Evolutionary conservation across 2,329 filamentous ascomycete genomes (phyloP).

Genomic region (Fusarium albosuccineum): DNA sequence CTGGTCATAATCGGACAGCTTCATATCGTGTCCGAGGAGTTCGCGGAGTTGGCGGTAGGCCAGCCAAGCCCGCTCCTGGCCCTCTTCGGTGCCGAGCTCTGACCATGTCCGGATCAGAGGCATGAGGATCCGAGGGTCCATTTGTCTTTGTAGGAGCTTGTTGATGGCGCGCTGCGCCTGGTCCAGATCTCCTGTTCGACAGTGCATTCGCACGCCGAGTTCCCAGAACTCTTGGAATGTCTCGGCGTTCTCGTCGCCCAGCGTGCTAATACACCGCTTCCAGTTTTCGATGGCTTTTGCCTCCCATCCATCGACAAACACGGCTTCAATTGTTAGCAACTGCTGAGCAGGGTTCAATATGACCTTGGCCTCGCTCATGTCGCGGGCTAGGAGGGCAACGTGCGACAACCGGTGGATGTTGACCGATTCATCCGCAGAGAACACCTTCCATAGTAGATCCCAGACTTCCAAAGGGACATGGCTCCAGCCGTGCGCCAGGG

Average conservation of each 20-base stretch:
- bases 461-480: conserved; percentile 72
- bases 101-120: conserved; percentile 78
- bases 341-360: conserved; percentile 69
- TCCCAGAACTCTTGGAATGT: conserved; percentile 70
- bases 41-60: conserved; percentile 75
- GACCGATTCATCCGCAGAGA: conserved; percentile 64
- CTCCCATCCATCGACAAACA: conserved; percentile 73
- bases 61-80: conserved; percentile 72
- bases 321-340: conserved; percentile 75
- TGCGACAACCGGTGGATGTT: conserved; percentile 71
- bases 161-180: conserved; percentile 69
- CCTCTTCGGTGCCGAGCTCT: conserved; percentile 60
- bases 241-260: conserved; percentile 61
- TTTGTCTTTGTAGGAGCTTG: conserved; percentile 63
- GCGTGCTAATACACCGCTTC: conserved; percentile 67
- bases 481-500: conserved; percentile 61
- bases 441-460: conserved; percentile 74
- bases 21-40: conserved; percentile 71
- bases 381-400: conserved; percentile 71
- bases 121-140: conserved; percentile 70
- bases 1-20: conserved; percentile 81
- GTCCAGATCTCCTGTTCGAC: conserved; percentile 67
- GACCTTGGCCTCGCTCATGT: conserved; percentile 72
- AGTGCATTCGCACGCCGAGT: conserved; percentile 75
- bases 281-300: conserved; percentile 73